Evolutionary conservation across 108 stramenopile genomes (phyloP).

Genomic region (Nitzschia sp.): DNA sequence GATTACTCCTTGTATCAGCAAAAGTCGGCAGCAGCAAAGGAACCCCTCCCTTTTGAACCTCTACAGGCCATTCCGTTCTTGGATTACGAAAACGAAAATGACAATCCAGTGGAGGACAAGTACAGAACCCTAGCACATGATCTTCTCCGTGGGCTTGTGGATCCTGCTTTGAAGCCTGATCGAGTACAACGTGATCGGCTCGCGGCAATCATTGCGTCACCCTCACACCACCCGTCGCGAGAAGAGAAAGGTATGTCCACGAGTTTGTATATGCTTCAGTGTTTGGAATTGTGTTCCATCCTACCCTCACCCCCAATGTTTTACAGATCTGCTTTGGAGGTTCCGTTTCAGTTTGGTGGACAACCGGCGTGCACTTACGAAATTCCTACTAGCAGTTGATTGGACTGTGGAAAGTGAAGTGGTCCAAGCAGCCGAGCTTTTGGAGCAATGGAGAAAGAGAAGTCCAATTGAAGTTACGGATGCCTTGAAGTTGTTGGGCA

Average conservation of each 20-base stretch:
- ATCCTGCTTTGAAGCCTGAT: conserved; percentile 95
- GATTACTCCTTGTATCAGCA: conserved; percentile 63
- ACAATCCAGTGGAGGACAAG: conserved; percentile 92
- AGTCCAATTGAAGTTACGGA: conserved; percentile 95
- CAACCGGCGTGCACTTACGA: conserved; percentile 89
- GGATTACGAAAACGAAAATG: conserved; percentile 71
- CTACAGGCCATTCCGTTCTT: conserved; percentile 57
- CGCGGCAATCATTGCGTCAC: conserved; percentile 80
- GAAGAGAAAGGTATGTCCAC: conserved; percentile 68
- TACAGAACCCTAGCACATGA: conserved; percentile 93
- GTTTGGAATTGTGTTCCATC: not conserved
- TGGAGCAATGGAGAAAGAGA: conserved; percentile 92
- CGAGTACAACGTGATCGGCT: conserved; percentile 73
- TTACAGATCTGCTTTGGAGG: conserved; percentile 87
- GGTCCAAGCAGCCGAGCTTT: conserved; percentile 88
- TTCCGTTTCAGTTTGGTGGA: conserved; percentile 95
- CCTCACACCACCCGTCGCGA: conserved; percentile 77
- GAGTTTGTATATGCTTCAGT: not conserved
- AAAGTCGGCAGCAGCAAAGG: not conserved
- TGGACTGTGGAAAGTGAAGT: conserved; percentile 94
- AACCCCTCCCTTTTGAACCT: conserved; percentile 30
- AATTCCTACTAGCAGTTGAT: conserved; percentile 94
- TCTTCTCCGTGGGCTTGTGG: conserved; percentile 88
- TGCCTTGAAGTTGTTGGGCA: conserved; percentile 93
- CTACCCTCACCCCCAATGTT: not conserved